Base-by-base conservation (phyloP, 164 flowering plant genomes). In the Stephania japonica region DNA sequence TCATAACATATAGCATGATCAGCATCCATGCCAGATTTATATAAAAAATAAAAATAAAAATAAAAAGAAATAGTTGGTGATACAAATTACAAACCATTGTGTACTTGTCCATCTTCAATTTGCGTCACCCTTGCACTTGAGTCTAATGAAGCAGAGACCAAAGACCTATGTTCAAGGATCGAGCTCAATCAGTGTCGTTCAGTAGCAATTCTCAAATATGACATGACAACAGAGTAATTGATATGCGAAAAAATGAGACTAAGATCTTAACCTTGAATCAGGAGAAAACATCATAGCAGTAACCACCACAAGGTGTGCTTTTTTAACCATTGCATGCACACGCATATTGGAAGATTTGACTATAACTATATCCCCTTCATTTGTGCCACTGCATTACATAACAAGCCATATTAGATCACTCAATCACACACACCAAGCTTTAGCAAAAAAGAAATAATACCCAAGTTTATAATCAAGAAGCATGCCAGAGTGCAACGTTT, bases 71-170 rank as follows among this genome's bases (percentile, higher is more conserved):
- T n/a, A n/a, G 44, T 8, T 63, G 64, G 21, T 75, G 43, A 69
- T 19, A 79, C 82, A 65, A 81, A 90, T 95, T 19, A 79, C 82
- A 65, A 81, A 90, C 97, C 90, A 13, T 69, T 81, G 41, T 43
- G 23, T 75, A 80, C 78, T 77, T 80, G 78, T 80, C 69, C 74
- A 66, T 87, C 89, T 74, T 78, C 81, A 61, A 90, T 78, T 32
- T 76, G n/a, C 56, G 98, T 91, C 74, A 94, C 92, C 80, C 94
- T 87, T 26, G 86, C 91, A 79, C 93, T 90, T 42, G 97, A 84
- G 73, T 89, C 97, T 82, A 91, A 68, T 43, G 98, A 92, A 42
- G 86, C 81, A 72, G 98, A 92, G 42, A 84, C 82, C 86, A 94
- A 78, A 67, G 87, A 87, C 82, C 98, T 94, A 87, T 8, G 78